Base-by-base conservation (phyloP, 306 rosid species). In the Ormosia semicastrata region DNA sequence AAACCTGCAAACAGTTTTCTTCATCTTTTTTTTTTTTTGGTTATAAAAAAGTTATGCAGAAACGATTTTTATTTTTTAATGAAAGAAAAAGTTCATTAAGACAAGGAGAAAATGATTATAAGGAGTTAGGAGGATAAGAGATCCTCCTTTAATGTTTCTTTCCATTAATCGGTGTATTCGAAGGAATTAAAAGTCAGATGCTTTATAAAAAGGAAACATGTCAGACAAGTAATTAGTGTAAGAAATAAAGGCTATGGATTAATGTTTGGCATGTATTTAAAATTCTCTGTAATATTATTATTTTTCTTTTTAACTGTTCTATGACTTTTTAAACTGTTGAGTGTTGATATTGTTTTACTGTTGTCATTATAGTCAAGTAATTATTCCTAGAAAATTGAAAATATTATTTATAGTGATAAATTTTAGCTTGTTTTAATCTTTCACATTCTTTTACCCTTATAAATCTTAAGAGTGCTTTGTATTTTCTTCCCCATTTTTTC, bases 401-500 rank as follows among this genome's bases (percentile, higher is more conserved):
- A 49, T 44, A 10, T 67, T 29, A 14, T 60, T 49, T 59, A 12
- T 81, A 1, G 3, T 12, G 47, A 71, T 12, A 17, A 12, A 63
- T 14, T 43, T 17, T 43, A 9, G 13, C 46, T 17, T 47, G 14
- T 1, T 14, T 30, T 41, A 8, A 30, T 24, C 6, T 41, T 66
- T 77, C 8, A 13, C 32, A 18, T 41, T 70, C n/a, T 30, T 17
- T 67, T n/a, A 12, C 54, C 60, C 39, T 29, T 29, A 57, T 85
- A 59, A 40, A 62, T 75, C 73, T 46, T 81, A 73, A 34, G 60
- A 73, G 71, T 66, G 60, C 30, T 44, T 29, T 66, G 8, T 63
- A 71, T 59, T 49, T 47, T 73, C 73, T 68, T 29, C 30, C 32
- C 11, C 63, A 12, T 2, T 12, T 64, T 79, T 54, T 60, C 24